A percentile compares a stretch with the other conserved stretches of the same genome.
Conservation (phyloP, 805 yeast genomes). For the Yarrowia osloensis region DNA sequence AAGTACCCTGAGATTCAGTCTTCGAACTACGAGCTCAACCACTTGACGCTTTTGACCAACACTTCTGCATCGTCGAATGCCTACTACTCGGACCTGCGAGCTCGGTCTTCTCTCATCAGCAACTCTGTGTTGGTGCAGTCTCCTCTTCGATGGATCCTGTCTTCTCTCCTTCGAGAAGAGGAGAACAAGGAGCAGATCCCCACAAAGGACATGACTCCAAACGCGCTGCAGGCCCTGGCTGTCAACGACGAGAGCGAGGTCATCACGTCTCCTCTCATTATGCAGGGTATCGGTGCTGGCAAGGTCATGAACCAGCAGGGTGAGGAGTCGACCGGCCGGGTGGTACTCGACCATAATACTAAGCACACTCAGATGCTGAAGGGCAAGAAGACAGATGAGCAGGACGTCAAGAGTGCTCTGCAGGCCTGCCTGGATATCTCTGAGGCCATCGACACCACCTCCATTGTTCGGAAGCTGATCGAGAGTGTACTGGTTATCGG, state of each 20-base stretch:
- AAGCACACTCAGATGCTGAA: slow-evolving; percentile 25
- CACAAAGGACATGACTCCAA: slow-evolving; percentile 9
- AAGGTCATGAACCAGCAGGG: slow-evolving; percentile 17
- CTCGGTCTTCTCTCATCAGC: slow-evolving; percentile 30
- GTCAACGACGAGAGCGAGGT: slow-evolving; percentile 7
- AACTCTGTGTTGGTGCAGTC: slow-evolving; percentile 34
- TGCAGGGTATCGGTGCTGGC: slow-evolving; percentile 29
- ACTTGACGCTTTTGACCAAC: slow-evolving; percentile 14
- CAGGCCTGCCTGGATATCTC: slow-evolving; percentile 54
- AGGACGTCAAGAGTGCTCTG: slow-evolving; percentile 45
- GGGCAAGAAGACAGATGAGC: slow-evolving; percentile 23
- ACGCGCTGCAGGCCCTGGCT: slow-evolving; percentile 4
- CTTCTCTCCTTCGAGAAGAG: slow-evolving; percentile 40
- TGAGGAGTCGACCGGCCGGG: background rate
- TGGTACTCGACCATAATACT: slow-evolving; percentile 16
- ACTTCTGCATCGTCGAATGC: slow-evolving; percentile 14
- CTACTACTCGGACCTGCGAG: slow-evolving; percentile 23
- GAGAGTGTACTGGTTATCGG: slow-evolving; percentile 46
- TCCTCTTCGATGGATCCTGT: slow-evolving; percentile 41
- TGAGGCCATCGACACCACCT: slow-evolving; percentile 47
- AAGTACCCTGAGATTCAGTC: slow-evolving; percentile 43
- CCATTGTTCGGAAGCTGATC: slow-evolving; percentile 46
- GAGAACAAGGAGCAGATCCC: slow-evolving; percentile 22
- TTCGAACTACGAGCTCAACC: slow-evolving; percentile 32
- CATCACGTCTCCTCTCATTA: slow-evolving; percentile 16